phyloP scores from a whole-genome alignment of 192 early-diverging fungal genomes.

The Podila minutissima region DNA sequence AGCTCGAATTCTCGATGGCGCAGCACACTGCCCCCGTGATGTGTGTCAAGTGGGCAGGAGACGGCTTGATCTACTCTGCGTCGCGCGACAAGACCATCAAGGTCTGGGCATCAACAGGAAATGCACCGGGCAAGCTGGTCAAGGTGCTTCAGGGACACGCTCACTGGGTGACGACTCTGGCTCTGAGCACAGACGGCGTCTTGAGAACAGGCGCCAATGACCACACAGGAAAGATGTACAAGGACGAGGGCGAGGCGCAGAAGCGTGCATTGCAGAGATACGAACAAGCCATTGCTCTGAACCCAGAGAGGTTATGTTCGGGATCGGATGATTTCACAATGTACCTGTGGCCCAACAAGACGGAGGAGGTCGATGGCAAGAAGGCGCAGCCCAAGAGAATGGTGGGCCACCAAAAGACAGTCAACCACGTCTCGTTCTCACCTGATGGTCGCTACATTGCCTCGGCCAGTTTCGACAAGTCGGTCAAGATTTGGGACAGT shows the following conservation, averaged over 20 bases:
- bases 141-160: slow-evolving; percentile 91
- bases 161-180: slow-evolving; percentile 97
- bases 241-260: slow-evolving; percentile 74
- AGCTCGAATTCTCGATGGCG: slow-evolving; percentile 78
- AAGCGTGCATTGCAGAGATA: slow-evolving; percentile 83
- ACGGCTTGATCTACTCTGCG: slow-evolving; percentile 91
- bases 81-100: slow-evolving; percentile 97
- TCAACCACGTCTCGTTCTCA: slow-evolving; percentile 94
- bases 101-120: slow-evolving; percentile 82
- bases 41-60: slow-evolving; percentile 96
- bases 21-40: slow-evolving; percentile 95
- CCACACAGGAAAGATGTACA: slow-evolving; percentile 75
- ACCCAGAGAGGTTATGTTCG: slow-evolving; percentile 85
- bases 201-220: slow-evolving; percentile 92
- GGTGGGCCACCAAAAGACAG: slow-evolving; percentile 95
- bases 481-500: slow-evolving; percentile 98
- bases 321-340: slow-evolving; percentile 99
- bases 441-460: slow-evolving; percentile 91
- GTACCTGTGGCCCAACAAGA: slow-evolving; percentile 82
- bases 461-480: slow-evolving; percentile 96
- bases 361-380: slow-evolving; percentile 71
- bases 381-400: slow-evolving; percentile 81
- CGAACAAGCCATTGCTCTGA: slow-evolving; percentile 69
- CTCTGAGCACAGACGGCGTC: slow-evolving; percentile 91
- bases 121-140: slow-evolving; percentile 77